These are phyloP conservation scores for Colletotrichum sp. DNA, from an alignment of 2,329 filamentous ascomycete species.

Conservation along the genomic window DNA sequence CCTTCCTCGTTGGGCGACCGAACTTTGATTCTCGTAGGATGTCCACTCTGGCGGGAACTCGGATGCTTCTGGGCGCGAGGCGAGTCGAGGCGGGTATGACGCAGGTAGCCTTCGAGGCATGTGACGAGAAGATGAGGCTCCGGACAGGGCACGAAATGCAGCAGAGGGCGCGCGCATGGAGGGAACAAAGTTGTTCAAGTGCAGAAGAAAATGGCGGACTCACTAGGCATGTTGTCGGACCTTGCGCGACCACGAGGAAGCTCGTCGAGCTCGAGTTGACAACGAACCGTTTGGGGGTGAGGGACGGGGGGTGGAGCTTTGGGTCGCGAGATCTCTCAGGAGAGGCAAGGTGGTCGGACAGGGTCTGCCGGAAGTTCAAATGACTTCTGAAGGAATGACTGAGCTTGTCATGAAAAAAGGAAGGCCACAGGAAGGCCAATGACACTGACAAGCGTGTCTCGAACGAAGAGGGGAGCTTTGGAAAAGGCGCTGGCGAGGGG, in stretches of 20 bases:
- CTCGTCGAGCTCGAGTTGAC: constrained; percentile 19
- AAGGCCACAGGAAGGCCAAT: constrained; percentile 21
- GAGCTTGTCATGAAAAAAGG: constrained; percentile 23
- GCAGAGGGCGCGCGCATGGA: constrained; percentile 9
- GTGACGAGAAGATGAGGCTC: constrained; percentile 4
- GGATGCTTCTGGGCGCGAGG: not conserved
- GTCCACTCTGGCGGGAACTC: not conserved
- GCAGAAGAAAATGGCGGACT: constrained; percentile 12
- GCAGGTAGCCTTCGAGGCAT: constrained; percentile 16
- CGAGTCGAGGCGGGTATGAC: constrained; percentile 12
- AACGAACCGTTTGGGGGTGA: constrained; percentile 9
- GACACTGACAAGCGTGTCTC: constrained; percentile 21
- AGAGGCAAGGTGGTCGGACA: constrained; percentile 14
- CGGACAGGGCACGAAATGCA: not conserved
- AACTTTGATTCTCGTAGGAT: not conserved
- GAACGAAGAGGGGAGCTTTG: constrained; percentile 19
- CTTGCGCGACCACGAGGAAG: constrained; percentile 18
- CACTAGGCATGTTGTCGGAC: constrained; percentile 27
- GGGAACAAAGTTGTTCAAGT: not conserved
- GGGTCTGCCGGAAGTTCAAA: constrained; percentile 17
- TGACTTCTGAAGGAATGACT: constrained; percentile 21
- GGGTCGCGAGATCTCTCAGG: constrained; percentile 23
- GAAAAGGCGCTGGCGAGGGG: constrained; percentile 13
- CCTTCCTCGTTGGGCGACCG: not conserved
- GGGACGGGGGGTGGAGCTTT: constrained; percentile 13